Percentiles rank a stretch among this genome's conserved stretches.
These are phyloP conservation scores for Clarireedia paspali DNA, from an alignment of 2,329 filamentous ascomycete species.

Conservation along the genomic window DNA sequence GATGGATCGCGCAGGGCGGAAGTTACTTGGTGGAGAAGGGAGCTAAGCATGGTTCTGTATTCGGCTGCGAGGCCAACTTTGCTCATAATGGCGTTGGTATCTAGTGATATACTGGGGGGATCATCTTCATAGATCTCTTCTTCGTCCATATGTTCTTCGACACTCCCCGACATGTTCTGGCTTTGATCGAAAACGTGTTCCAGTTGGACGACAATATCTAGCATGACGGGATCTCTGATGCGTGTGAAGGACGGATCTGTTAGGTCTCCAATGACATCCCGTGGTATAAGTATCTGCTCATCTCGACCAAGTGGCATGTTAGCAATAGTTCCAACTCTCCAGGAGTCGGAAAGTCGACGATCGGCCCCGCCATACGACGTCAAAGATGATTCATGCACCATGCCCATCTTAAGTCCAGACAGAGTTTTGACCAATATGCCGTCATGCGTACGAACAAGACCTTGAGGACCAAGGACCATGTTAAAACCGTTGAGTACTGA, in stretches of 20 bases:
- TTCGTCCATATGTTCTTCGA: constrained; percentile 18
- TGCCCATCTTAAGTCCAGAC: constrained; percentile 53
- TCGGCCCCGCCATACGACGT: constrained; percentile 29
- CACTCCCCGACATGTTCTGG: constrained; percentile 12
- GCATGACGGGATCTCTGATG: constrained; percentile 61
- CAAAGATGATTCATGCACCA: constrained; percentile 53
- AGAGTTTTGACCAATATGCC: constrained; percentile 44
- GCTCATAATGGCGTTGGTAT: constrained; percentile 13
- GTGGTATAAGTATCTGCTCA: constrained; percentile 75
- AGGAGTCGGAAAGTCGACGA: constrained; percentile 37
- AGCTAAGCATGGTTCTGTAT: constrained; percentile 34
- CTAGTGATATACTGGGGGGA: background rate
- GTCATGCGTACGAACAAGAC: constrained; percentile 39
- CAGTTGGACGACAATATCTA: constrained; percentile 62
- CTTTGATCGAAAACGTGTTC: constrained; percentile 21
- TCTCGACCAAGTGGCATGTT: constrained; percentile 77
- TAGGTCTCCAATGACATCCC: constrained; percentile 67
- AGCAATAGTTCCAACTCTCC: constrained; percentile 73
- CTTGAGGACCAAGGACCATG: constrained; percentile 39
- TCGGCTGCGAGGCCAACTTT: constrained; percentile 24
- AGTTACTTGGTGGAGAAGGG: constrained; percentile 42
- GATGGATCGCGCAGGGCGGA: constrained; percentile 40
- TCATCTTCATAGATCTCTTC: constrained; percentile 15
- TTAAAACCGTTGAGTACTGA: constrained; percentile 18
- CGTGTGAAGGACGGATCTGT: constrained; percentile 79